These are phyloP conservation scores for Spatholobus suberectus DNA, from an alignment of 306 rosid species.

Conservation along the genomic window DNA sequence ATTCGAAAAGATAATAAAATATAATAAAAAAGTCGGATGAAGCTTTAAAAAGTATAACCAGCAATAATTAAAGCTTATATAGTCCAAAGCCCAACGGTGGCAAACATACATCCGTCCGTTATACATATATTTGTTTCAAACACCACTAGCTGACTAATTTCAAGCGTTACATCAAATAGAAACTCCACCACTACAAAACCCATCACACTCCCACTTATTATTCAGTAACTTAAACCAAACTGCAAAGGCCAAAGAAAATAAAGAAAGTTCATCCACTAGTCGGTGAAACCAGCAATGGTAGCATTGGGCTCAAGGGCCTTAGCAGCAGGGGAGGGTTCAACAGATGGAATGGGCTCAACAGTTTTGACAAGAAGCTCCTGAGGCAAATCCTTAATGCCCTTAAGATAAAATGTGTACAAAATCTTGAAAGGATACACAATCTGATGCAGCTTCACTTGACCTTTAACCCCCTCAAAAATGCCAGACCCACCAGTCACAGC, in stretches of 20 bases:
- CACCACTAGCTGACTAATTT: neutral
- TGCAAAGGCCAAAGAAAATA: neutral
- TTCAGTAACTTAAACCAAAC: neutral
- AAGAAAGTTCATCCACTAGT: neutral
- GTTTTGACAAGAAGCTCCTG: constrained; percentile 46
- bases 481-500: constrained; percentile 77
- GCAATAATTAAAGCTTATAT: neutral
- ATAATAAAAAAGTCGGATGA: neutral
- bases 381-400: constrained; percentile 66
- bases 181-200: neutral
- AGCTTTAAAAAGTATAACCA: neutral
- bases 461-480: constrained; percentile 62
- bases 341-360: constrained; percentile 52
- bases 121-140: neutral
- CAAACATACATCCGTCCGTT: neutral
- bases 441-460: constrained; percentile 67
- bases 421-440: constrained; percentile 64
- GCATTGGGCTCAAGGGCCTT: constrained; percentile 63
- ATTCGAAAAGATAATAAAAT: neutral
- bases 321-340: constrained; percentile 57
- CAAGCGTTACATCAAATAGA: neutral
- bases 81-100: neutral
- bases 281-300: constrained; percentile 47
- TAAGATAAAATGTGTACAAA: constrained; percentile 66
- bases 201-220: neutral